Evolutionary conservation across 768 basidiomycete genomes (phyloP).

Genomic region (Neoboletus subvelutipes): DNA sequence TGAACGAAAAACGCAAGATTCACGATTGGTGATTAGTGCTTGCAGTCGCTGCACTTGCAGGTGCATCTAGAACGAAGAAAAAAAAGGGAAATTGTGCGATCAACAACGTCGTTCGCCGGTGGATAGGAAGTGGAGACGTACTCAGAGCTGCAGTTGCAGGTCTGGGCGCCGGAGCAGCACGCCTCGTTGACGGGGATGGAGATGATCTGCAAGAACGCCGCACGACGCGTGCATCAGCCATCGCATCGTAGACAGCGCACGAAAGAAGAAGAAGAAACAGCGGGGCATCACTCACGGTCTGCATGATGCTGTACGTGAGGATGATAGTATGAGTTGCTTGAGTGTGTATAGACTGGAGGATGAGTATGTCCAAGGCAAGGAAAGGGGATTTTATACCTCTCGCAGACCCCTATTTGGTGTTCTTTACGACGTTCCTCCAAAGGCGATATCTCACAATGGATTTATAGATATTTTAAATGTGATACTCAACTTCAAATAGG

Average conservation of each 20-base stretch:
- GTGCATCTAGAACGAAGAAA: slow-evolving; percentile 1
- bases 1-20: neutral
- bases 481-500: no score
- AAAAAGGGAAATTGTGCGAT: neutral
- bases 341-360: neutral
- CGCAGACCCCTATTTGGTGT: neutral
- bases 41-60: slow-evolving; percentile 19
- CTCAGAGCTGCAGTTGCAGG: slow-evolving; percentile 10
- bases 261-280: neutral
- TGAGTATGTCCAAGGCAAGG: neutral
- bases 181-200: slow-evolving; percentile 10
- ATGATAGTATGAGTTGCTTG: slow-evolving; percentile 3
- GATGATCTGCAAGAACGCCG: slow-evolving; percentile 1
- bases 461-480: no score
- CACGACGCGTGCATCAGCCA: neutral
- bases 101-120: neutral
- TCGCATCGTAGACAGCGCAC: neutral
- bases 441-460: neutral
- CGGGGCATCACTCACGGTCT: slow-evolving; percentile 14
- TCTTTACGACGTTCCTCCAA: neutral
- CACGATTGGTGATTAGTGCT: neutral
- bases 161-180: slow-evolving; percentile 8
- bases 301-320: slow-evolving; percentile 11
- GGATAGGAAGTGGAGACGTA: neutral
- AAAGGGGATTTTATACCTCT: slow-evolving; percentile 2